Conservation (phyloP, 2,329 filamentous ascomycete genomes). For the Pyrenophora seminiperda region DNA sequence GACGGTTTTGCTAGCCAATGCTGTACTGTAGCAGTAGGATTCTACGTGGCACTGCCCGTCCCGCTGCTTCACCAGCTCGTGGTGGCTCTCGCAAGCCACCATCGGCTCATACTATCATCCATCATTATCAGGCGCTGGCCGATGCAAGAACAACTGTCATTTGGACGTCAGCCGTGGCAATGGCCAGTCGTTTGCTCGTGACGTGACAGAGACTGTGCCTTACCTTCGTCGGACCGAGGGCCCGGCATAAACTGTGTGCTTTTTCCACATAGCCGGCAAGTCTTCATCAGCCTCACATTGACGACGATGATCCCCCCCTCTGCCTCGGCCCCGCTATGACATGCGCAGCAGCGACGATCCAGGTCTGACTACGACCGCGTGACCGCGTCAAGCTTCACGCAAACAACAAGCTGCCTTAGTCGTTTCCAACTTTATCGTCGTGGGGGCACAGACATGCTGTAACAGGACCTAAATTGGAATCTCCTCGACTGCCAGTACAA, state of each 20-base stretch:
- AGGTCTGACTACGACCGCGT: conserved; percentile 4
- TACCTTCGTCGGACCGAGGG: conserved; percentile 33
- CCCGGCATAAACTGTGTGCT: conserved; percentile 28
- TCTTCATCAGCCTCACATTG: conserved; percentile 8
- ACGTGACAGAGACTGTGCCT: too few species aligned
- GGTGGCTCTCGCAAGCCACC: conserved; percentile 15
- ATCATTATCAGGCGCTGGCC: conserved; percentile 2
- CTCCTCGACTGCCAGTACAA: conserved; percentile 13
- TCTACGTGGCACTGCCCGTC: conserved; percentile 31
- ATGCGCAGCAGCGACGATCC: conserved; percentile 1
- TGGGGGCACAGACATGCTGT: conserved; percentile 11
- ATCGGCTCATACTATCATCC: conserved; percentile 15
- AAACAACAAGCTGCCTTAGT: conserved; percentile 3
- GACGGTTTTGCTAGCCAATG: conserved; percentile 26
- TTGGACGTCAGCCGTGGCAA: not conserved
- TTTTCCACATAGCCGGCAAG: conserved; percentile 32
- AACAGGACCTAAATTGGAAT: conserved; percentile 12
- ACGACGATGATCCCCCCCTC: not conserved
- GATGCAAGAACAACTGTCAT: conserved; percentile 5
- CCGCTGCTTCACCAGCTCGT: conserved; percentile 15
- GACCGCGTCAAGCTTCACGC: conserved; percentile 5
- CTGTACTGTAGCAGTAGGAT: too few species aligned
- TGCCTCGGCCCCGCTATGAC: not conserved
- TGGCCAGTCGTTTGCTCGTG: conserved; percentile 19
- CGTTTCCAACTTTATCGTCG: conserved; percentile 15